phyloP scores from a whole-genome alignment of 768 basidiomycete genomes.

The Piloderma croceum region DNA sequence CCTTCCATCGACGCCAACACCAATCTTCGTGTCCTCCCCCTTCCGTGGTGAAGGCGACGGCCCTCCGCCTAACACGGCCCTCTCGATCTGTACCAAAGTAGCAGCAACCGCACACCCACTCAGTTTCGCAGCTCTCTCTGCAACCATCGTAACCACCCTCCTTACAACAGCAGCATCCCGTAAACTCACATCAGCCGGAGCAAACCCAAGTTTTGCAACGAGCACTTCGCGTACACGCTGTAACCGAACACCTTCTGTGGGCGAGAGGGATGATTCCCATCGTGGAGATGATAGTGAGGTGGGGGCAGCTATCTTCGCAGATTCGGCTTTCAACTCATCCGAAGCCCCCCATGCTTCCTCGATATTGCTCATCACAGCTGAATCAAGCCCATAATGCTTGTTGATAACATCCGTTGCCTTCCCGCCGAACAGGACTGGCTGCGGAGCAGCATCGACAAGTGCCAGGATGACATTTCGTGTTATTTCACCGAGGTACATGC shows the following conservation, averaged over 20 bases:
- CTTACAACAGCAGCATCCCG: conserved; percentile 69
- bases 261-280: neutral
- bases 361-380: conserved; percentile 82
- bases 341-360: conserved; percentile 68
- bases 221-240: conserved; percentile 57
- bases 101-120: conserved; percentile 87
- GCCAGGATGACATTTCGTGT: conserved; percentile 79
- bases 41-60: conserved; percentile 21
- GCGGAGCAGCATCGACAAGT: conserved; percentile 71
- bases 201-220: conserved; percentile 55
- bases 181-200: conserved; percentile 47
- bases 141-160: conserved; percentile 75
- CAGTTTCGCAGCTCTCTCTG: conserved; percentile 73
- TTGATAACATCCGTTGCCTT: conserved; percentile 69
- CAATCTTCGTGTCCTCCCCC: conserved; percentile 41
- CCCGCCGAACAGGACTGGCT: conserved; percentile 74
- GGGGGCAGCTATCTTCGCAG: conserved; percentile 10
- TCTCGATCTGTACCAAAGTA: conserved; percentile 75
- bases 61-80: conserved; percentile 44
- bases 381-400: conserved; percentile 91
- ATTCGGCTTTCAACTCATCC: conserved; percentile 12
- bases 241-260: conserved; percentile 26
- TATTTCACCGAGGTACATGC: conserved; percentile 98
- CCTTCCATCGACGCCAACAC: conserved; percentile 94
- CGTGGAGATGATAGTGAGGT: neutral